Conservation (phyloP, 768 basidiomycete genomes). For the Butyriboletus loyo region DNA sequence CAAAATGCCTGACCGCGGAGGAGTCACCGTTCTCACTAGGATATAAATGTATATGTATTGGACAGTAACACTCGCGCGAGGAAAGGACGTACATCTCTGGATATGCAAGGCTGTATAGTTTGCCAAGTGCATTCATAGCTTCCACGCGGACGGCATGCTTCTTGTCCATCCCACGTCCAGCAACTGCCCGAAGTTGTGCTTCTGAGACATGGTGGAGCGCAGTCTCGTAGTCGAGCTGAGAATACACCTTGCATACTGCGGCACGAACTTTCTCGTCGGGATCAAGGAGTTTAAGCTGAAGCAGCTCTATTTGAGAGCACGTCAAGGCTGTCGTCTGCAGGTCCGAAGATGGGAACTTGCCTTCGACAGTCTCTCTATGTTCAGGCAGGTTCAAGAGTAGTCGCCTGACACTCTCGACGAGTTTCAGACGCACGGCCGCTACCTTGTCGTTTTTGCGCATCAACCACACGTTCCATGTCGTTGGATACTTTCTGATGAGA, state of each 20-base stretch:
- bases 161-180: conserved; percentile 77
- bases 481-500: conserved; percentile 73
- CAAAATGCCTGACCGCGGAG: conserved; percentile 73
- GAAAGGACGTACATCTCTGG: conserved; percentile 76
- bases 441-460: conserved; percentile 75
- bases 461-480: conserved; percentile 85
- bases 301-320: conserved; percentile 41
- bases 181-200: conserved; percentile 58
- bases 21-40: conserved; percentile 76
- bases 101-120: conserved; percentile 77
- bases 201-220: conserved; percentile 77
- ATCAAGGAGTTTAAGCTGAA: conserved; percentile 69
- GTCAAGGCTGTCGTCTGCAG: conserved; percentile 1
- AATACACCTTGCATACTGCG: conserved; percentile 78
- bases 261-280: conserved; percentile 90
- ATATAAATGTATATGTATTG: background rate
- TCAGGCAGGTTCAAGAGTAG: conserved; percentile 68
- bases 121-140: conserved; percentile 73
- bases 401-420: conserved; percentile 66
- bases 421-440: conserved; percentile 66
- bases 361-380: conserved; percentile 65
- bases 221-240: conserved; percentile 86
- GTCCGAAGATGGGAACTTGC: conserved; percentile 39
- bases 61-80: background rate
- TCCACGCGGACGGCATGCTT: conserved; percentile 72